Evolutionary conservation across 805 yeast species (phyloP), one percentile per base, ranked within the genome.

Genomic region (Kluyveromyces starmeri): DNA sequence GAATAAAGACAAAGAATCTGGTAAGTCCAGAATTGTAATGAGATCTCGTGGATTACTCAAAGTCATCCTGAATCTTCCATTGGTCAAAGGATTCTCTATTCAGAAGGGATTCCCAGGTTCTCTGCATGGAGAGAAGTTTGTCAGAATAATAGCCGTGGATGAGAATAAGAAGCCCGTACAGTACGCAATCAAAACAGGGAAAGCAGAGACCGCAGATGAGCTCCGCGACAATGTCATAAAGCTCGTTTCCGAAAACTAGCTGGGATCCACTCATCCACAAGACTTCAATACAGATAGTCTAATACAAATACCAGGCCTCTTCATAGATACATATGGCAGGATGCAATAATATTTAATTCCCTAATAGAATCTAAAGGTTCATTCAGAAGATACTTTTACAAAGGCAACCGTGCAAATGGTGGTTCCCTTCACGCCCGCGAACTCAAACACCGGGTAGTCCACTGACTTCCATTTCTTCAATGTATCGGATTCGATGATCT

Each of bases 321-420:
- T 21, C 23, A 28, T 30, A 22, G 27, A 32, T 35, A 34, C 28
- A 45, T 37, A 26, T 37, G 28, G n/a, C 19, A n/a, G 7, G 6
- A 15, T 28, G 25, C 9, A 19, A 28, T 8, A 22, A 20, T 20
- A 3, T 16, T 5, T 3, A n/a, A 15, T 30, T 29, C 18, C 20
- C 16, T 22, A 19, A 31, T 26, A 19, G 11, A 6, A 14, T 28
- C 21, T n/a, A n/a, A n/a, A 2, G 11, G 22, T n/a, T 17, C 20
- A 28, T 17, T 28, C 20, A 18, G 26, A 6, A 14, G 29, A 27
- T 7, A 35, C 38, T 47, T 62, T 77, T 17, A 66, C 64, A 50
- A 89, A 92, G 14, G 92, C 95, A 30, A 89, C 70, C 35, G 86
- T 80, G 54, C 95, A 84, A 26, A 89, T 83, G 1, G 96, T 78